Conservation (phyloP, 306 rosid species). For the Trifolium dubium region DNA sequence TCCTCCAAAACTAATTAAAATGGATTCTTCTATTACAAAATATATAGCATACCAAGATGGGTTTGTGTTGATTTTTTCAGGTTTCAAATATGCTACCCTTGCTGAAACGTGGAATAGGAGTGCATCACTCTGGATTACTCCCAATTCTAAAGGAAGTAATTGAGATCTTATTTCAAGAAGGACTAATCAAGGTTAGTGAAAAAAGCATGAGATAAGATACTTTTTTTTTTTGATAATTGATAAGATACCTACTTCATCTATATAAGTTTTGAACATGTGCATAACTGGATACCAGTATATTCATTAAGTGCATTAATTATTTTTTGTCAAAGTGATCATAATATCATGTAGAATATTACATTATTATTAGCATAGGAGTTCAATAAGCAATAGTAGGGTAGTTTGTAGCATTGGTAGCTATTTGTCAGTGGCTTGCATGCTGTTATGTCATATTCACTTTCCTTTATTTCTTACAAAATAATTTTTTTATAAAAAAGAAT, state of each 20-base stretch:
- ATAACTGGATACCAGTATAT: constrained; percentile 2
- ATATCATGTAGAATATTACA: neutral
- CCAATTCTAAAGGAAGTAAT: constrained; percentile 98
- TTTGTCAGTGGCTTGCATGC: neutral
- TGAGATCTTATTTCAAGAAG: constrained; percentile 95
- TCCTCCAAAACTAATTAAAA: neutral
- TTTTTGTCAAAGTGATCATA: neutral
- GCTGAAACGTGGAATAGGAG: constrained; percentile 97
- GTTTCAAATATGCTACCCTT: constrained; percentile 90
- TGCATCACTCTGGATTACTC: constrained; percentile 98
- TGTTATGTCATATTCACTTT: neutral
- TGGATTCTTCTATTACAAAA: neutral
- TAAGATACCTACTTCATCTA: neutral
- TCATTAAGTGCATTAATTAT: constrained; percentile 13
- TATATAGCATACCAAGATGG: neutral
- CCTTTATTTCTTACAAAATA: neutral
- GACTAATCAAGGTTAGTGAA: constrained; percentile 86
- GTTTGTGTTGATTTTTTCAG: constrained; percentile 46
- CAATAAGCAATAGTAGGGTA: neutral
- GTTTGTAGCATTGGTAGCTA: neutral
- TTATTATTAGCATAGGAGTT: neutral
- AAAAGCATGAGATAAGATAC: constrained; percentile 12
- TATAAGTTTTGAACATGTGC: constrained; percentile 6
- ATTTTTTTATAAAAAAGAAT: no score
- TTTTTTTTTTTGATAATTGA: no score